Evolutionary conservation across 345 rosid genomes (phyloP).

Genomic region (Physaria fendleri): DNA sequence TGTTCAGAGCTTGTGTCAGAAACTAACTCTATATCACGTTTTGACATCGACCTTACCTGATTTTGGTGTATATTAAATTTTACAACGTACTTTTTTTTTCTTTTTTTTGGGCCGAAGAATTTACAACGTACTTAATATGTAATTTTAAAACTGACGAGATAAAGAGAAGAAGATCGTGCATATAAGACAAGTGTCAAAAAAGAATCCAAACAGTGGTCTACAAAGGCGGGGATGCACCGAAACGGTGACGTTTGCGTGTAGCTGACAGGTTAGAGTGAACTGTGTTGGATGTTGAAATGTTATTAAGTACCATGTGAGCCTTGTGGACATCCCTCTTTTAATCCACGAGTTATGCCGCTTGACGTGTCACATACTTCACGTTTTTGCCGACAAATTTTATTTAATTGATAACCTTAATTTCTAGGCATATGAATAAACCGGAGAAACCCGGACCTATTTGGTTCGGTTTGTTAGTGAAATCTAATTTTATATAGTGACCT

Average conservation of each 20-base stretch:
- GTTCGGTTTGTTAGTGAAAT: too few species aligned
- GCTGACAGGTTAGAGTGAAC: constrained; percentile 26
- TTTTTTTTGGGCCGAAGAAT: too few species aligned
- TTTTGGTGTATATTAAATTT: not conserved
- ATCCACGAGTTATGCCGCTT: constrained; percentile 28
- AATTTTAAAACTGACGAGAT: not conserved
- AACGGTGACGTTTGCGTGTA: constrained; percentile 26
- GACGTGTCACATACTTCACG: constrained; percentile 20
- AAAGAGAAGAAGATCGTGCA: not conserved
- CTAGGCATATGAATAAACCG: too few species aligned
- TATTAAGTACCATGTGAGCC: constrained; percentile 24
- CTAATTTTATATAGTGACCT: too few species aligned
- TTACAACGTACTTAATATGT: not conserved
- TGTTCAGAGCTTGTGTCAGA: constrained; percentile 22
- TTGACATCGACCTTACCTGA: too few species aligned
- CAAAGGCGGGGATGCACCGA: not conserved
- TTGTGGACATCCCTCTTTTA: constrained; percentile 21
- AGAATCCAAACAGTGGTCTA: not conserved
- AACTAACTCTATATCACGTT: too few species aligned
- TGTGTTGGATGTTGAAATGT: constrained; percentile 21
- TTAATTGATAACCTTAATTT: not conserved
- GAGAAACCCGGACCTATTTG: too few species aligned
- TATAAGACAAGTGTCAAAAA: constrained; percentile 1
- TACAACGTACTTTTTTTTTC: too few species aligned
- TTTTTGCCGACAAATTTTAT: constrained; percentile 23